Evolutionary conservation across 129 eudicot species (phyloP).

Genomic region (Deinandra increscens): DNA sequence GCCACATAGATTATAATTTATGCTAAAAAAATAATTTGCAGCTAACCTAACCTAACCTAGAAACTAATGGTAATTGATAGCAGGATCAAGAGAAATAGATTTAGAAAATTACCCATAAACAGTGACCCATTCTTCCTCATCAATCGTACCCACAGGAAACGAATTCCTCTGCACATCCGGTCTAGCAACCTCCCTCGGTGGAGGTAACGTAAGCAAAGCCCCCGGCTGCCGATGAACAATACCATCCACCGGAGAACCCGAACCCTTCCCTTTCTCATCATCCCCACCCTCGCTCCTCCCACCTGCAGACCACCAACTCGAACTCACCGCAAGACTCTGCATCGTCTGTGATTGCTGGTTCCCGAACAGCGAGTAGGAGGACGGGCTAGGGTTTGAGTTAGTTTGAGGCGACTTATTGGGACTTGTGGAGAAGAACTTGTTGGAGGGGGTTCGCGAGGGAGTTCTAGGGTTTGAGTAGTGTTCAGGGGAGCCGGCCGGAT

Average conservation of each 20-base stretch:
- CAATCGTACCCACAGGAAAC: constrained; percentile 52
- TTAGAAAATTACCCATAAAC: constrained; percentile 67
- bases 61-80: not conserved
- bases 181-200: constrained; percentile 88
- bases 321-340: constrained; percentile 49
- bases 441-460: constrained; percentile 54
- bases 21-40: not conserved
- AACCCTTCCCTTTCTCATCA: constrained; percentile 69
- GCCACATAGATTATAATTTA: not conserved
- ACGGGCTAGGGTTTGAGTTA: constrained; percentile 29
- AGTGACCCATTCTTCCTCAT: constrained; percentile 99
- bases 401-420: constrained; percentile 16
- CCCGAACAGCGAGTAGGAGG: constrained; percentile 10
- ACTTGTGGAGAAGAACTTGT: constrained; percentile 17
- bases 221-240: constrained; percentile 62
- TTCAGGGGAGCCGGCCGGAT: constrained; percentile 63
- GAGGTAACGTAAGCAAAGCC: constrained; percentile 75
- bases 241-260: constrained; percentile 92
- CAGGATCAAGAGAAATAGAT: not conserved
- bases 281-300: constrained; percentile 49
- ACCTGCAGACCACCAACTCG: constrained; percentile 84
- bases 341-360: constrained; percentile 48
- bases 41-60: not conserved
- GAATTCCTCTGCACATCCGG: constrained; percentile 78
- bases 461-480: constrained; percentile 61